phyloP scores from a whole-genome alignment of 1,284 basidiomycete genomes.

The Tilletia walkeri region DNA sequence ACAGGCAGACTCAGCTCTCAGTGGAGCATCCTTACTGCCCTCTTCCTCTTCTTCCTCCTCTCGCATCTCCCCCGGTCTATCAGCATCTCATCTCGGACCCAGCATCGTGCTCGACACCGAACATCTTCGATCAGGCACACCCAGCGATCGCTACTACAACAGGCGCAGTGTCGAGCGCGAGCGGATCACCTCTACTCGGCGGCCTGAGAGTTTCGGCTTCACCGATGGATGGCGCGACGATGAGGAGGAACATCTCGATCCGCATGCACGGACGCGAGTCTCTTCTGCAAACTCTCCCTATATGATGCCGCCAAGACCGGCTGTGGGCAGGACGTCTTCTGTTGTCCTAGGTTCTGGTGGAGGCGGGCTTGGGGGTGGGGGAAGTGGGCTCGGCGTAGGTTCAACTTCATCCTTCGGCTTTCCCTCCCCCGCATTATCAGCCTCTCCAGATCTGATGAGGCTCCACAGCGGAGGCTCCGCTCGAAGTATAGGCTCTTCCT shows the following conservation, averaged over 20 bases:
- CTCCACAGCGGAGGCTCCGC: background rate
- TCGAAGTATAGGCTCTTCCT: background rate
- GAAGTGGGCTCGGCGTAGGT: no score
- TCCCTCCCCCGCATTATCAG: background rate
- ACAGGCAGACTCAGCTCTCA: slow-evolving; percentile 3
- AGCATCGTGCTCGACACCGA: slow-evolving; percentile 10
- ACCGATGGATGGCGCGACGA: background rate
- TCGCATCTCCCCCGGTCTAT: no score
- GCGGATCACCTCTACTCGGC: background rate
- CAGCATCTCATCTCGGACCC: background rate
- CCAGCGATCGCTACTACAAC: no score
- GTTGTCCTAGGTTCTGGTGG: no score
- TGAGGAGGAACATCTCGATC: background rate
- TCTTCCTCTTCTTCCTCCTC: no score
- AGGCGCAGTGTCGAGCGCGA: background rate
- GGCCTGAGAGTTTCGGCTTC: background rate
- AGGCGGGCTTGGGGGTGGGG: no score
- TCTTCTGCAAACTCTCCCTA: no score
- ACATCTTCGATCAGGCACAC: background rate
- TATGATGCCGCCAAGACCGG: no score
- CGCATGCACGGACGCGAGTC: background rate
- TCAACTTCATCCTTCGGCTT: background rate
- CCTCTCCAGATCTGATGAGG: background rate
- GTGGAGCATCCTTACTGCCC: background rate
- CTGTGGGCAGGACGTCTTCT: no score